Evolutionary conservation across 306 rosid genomes (phyloP).

Genomic region (Quercus parvula): DNA sequence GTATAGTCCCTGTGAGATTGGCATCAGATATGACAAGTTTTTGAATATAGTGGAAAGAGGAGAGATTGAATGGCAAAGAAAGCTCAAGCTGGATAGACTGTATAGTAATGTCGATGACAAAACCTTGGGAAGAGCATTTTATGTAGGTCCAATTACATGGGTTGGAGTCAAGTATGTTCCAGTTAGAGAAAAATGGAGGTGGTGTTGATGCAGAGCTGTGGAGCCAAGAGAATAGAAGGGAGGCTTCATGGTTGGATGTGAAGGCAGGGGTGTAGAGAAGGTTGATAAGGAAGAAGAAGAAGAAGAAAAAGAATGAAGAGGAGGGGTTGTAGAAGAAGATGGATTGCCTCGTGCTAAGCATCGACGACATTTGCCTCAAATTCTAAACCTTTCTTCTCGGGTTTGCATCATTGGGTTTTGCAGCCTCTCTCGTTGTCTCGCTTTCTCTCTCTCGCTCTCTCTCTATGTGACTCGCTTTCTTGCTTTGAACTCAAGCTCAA

Average conservation of each 20-base stretch:
- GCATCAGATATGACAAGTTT: conserved; percentile 71
- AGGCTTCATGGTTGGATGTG: conserved; percentile 68
- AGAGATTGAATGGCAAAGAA: conserved; percentile 61
- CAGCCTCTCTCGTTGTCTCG: conserved; percentile 19
- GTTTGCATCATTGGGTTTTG: conserved; percentile 45
- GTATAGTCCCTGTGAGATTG: conserved; percentile 71
- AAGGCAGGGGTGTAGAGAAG: conserved; percentile 31
- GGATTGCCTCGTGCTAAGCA: conserved; percentile 49
- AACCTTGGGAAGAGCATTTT: conserved; percentile 57
- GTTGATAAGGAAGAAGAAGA: conserved; percentile 13
- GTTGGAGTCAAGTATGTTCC: conserved; percentile 59
- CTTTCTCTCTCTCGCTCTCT: not conserved
- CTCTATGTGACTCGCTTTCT: conserved; percentile 29
- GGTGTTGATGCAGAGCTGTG: conserved; percentile 45
- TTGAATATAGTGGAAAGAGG: conserved; percentile 51
- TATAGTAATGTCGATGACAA: conserved; percentile 65
- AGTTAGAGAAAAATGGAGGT: conserved; percentile 47
- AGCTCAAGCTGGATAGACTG: conserved; percentile 63
- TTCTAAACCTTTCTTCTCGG: conserved; percentile 55
- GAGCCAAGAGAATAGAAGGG: conserved; percentile 77
- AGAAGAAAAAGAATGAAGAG: conserved; percentile 13
- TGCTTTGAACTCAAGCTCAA: conserved; percentile 41
- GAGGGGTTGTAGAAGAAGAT: conserved; percentile 8
- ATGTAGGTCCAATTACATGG: conserved; percentile 95
- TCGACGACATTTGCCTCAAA: conserved; percentile 54